phyloP scores from a whole-genome alignment of 345 rosid species.

The Eucalyptus viminalis region DNA sequence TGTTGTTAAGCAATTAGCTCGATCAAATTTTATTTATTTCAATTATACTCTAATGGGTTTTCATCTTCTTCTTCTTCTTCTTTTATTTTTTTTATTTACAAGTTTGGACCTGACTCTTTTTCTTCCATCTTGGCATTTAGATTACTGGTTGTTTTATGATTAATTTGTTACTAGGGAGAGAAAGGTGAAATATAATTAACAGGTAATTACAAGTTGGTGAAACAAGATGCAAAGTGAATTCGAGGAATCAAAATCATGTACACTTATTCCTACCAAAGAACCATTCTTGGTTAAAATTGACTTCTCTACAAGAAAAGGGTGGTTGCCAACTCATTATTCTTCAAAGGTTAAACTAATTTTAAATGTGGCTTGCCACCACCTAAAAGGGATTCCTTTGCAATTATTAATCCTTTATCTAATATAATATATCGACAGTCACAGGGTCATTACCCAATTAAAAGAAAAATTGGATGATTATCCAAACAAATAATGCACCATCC shows the following conservation, averaged over 20 bases:
- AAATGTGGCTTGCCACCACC: not conserved
- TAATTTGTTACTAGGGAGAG: not conserved
- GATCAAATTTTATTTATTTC: not conserved
- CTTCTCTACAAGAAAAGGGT: not conserved
- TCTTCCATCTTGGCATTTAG: not conserved
- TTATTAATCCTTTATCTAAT: not conserved
- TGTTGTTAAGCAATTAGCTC: not conserved
- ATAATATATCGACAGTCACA: not conserved
- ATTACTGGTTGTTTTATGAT: not conserved
- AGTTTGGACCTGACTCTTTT: not conserved
- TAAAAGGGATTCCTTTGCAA: not conserved
- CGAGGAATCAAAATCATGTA: not conserved
- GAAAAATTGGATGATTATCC: not conserved
- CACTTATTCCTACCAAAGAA: not conserved
- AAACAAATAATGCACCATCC: not conserved
- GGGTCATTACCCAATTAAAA: not conserved
- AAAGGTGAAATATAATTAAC: not conserved
- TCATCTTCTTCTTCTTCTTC: not conserved
- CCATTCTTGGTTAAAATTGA: not conserved
- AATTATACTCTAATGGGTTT: not conserved
- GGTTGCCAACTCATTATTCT: not conserved
- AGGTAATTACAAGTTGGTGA: not conserved
- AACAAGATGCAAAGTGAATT: not conserved
- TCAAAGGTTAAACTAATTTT: not conserved
- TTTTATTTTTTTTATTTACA: not conserved